phyloP scores from a whole-genome alignment of 2,329 filamentous ascomycete species.

The Claviceps sp. region DNA sequence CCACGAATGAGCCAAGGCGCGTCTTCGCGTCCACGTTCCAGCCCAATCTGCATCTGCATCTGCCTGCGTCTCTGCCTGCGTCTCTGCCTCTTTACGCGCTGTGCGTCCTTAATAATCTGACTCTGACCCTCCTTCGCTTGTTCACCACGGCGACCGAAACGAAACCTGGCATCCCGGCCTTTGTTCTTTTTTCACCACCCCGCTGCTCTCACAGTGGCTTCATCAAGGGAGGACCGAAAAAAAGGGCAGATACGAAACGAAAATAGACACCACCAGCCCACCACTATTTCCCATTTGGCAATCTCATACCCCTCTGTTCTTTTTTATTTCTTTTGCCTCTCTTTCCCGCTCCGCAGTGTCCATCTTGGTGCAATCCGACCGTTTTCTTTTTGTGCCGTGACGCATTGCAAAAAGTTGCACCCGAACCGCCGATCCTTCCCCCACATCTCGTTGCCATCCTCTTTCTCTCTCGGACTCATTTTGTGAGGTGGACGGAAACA shows the following conservation, averaged over 20 bases:
- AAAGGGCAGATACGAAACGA: neutral
- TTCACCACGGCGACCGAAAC: neutral
- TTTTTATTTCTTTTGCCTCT: neutral
- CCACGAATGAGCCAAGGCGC: neutral
- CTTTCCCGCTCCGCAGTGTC: too few relatives aligned
- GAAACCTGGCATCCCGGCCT: neutral
- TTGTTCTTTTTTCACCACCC: constrained; percentile 1
- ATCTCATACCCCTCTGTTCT: neutral
- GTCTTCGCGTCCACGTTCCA: neutral
- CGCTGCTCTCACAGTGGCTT: neutral
- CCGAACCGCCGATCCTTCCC: neutral
- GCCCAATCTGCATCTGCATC: neutral
- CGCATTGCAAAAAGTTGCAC: neutral
- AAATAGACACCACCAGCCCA: neutral
- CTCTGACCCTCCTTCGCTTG: constrained; percentile 5
- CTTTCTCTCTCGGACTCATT: neutral
- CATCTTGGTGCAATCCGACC: neutral
- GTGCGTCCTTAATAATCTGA: neutral
- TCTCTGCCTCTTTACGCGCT: too few relatives aligned
- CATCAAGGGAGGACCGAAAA: constrained; percentile 1
- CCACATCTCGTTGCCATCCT: neutral
- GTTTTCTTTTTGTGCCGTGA: neutral
- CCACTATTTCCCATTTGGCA: neutral
- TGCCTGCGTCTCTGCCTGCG: neutral
- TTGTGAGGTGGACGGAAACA: neutral